These are phyloP conservation scores for Esteya vermicola DNA, from an alignment of 2,329 filamentous ascomycete genomes.

Conservation along the genomic window DNA sequence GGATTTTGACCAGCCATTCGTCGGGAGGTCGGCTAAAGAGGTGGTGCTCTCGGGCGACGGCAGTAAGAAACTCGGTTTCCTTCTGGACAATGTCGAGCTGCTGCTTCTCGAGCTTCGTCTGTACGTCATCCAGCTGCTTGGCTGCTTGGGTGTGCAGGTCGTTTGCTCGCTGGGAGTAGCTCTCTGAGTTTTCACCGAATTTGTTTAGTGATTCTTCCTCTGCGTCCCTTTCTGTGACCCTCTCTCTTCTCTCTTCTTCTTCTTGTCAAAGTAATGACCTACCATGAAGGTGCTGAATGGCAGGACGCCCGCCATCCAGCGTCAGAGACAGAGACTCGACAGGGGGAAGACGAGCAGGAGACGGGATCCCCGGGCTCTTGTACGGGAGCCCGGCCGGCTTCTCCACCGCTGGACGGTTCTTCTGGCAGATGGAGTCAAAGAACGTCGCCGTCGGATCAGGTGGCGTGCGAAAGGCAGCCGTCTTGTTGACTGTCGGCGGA, in stretches of 20 bases:
- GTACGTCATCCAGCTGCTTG: conserved; percentile 2
- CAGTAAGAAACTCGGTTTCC: conserved; percentile 3
- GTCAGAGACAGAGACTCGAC: too few relatives aligned
- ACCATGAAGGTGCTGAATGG: conserved; percentile 1
- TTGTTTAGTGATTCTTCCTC: background rate
- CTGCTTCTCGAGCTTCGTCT: conserved; percentile 5
- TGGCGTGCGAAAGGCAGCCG: background rate
- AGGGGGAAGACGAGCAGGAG: too few relatives aligned
- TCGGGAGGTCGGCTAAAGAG: conserved; percentile 4
- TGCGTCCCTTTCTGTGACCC: too few relatives aligned
- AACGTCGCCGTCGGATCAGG: conserved; percentile 7
- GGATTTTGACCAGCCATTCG: conserved; percentile 8
- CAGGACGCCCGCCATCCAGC: background rate
- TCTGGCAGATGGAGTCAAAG: conserved; percentile 8
- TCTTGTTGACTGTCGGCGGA: conserved; percentile 1
- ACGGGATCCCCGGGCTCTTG: too few relatives aligned
- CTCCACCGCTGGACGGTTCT: background rate
- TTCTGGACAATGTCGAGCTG: conserved; percentile 1
- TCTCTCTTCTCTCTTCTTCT: too few relatives aligned
- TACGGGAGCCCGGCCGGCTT: too few relatives aligned
- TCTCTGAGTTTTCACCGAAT: conserved; percentile 3
- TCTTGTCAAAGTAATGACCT: background rate
- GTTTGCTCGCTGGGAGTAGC: conserved; percentile 7
- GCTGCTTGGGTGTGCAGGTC: conserved; percentile 7
- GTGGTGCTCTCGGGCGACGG: background rate